Conservation (phyloP, 2,329 filamentous ascomycete species). For the Hymenoscyphus repandus region DNA sequence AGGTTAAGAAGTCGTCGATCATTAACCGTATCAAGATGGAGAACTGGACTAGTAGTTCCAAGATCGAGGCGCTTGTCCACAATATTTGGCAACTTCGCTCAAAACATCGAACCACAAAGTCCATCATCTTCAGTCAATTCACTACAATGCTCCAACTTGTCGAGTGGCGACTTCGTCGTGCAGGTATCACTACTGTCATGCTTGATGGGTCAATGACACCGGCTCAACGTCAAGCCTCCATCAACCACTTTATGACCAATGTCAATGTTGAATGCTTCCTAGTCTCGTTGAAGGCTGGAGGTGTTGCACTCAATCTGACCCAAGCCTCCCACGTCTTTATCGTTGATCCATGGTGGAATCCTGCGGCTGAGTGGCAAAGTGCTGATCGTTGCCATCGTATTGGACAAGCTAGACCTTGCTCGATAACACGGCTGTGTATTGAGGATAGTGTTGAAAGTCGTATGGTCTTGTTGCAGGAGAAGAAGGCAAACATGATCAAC, state of each 20-base stretch:
- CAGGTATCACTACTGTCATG: slow-evolving; percentile 98
- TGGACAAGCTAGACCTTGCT: slow-evolving; percentile 87
- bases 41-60: slow-evolving; percentile 96
- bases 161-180: slow-evolving; percentile 91
- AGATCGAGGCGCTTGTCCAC: slow-evolving; percentile 94
- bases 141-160: slow-evolving; percentile 96
- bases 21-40: slow-evolving; percentile 99
- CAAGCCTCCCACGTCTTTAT: slow-evolving; percentile 95
- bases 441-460: slow-evolving; percentile 95
- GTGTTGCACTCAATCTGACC: slow-evolving; percentile 90
- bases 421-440: slow-evolving; percentile 90
- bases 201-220: slow-evolving; percentile 97
- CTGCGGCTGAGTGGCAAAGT: slow-evolving; percentile 99
- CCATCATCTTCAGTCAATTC: slow-evolving; percentile 96
- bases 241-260: slow-evolving; percentile 95
- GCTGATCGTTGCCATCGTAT: slow-evolving; percentile 93
- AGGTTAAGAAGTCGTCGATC: slow-evolving; percentile 92
- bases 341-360: slow-evolving; percentile 99
- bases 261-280: slow-evolving; percentile 92
- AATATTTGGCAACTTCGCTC: slow-evolving; percentile 88
- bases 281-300: slow-evolving; percentile 92
- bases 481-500: slow-evolving; percentile 97
- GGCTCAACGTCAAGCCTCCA: slow-evolving; percentile 84
- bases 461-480: slow-evolving; percentile 94
- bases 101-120: slow-evolving; percentile 90